These are phyloP conservation scores for Chaetomidium leptoderma DNA, from an alignment of 495 filamentous ascomycete species.

Conservation along the genomic window DNA sequence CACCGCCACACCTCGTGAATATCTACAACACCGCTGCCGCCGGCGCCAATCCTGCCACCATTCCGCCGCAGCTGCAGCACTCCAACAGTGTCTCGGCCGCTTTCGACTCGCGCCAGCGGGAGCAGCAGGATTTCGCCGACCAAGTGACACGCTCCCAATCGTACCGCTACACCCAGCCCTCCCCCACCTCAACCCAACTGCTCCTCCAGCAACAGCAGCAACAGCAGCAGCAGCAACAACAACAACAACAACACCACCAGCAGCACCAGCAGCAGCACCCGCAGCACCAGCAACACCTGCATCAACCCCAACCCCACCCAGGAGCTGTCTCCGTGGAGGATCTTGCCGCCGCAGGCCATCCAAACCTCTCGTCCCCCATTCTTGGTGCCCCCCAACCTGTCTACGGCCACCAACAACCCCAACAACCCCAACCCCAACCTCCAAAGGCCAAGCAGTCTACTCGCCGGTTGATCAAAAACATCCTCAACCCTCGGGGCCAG, in stretches of 20 bases:
- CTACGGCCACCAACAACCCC: conserved; percentile 22
- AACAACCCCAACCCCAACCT: conserved; percentile 35
- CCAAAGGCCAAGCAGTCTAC: conserved; percentile 41
- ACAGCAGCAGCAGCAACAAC: conserved; percentile 30
- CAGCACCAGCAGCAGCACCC: conserved; percentile 29
- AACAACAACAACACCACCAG: conserved; percentile 30
- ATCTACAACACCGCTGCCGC: conserved; percentile 30
- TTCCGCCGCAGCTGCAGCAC: conserved; percentile 32
- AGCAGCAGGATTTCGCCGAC: conserved; percentile 29
- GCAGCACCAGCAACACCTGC: conserved; percentile 29
- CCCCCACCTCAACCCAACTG: conserved; percentile 29
- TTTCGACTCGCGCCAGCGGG: conserved; percentile 28
- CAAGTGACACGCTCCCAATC: conserved; percentile 37
- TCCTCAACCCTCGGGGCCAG: conserved; percentile 37
- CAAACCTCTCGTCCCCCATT: conserved; percentile 28
- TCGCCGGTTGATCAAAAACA: conserved; percentile 46
- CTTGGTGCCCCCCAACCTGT: conserved; percentile 28
- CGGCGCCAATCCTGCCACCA: conserved; percentile 17
- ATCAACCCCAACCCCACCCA: conserved; percentile 22
- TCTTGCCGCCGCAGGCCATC: conserved; percentile 27
- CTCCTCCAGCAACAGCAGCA: conserved; percentile 32
- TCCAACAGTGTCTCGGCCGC: conserved; percentile 32
- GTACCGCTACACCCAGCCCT: conserved; percentile 31
- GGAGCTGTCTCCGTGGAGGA: conserved; percentile 40
- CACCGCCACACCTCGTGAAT: conserved; percentile 31